Base-by-base conservation (phyloP, 1,284 basidiomycete species). In the Blastosporella zonata region DNA sequence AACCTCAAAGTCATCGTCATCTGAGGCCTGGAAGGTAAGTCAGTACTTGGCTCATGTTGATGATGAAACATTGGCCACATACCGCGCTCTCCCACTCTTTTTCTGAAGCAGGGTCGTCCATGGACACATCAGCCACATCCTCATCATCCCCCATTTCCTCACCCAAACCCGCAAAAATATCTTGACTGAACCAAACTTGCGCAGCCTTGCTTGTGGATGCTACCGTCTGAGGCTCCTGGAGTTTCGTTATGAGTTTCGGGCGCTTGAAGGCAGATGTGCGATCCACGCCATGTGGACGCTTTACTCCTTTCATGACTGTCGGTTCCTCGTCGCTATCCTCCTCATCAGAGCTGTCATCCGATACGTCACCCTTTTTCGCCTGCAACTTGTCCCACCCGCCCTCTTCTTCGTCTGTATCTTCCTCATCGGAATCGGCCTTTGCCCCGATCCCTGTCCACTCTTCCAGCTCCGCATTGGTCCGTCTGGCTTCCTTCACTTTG, bases 121-220 rank as follows among this genome's bases (percentile, higher is more conserved):
- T 47, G 47, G 29, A 48, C 49, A 41, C 53, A 36, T 52, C 48
- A 18, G 54, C 54, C 25, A 49, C 46, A 18, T 55, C 51, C 52
- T 81, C 79, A 27, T 59, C 59, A 10, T 62, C 71, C 36, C 78
- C 74, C 9, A 63, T 6, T 8, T 45, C 49, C 23, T 77, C 75
- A 22, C 81, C 82, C 6, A 91, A 63, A n/a, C 79, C 88, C 51
- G 84, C 79, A 75, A 99, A 99, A 42, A 97, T 70, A 43, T 90
- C 87, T 67, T 98, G 97, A 61, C 93, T 90, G 68, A 99, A 99
- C 97, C 97, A 99, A 17, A 98, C 59, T 56, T 80, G 72, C 0
- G 84, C 70, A 29, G 76, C 73, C 37, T 74, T 73, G 55, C 74
- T 82, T 8, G 67, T 58, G n/a, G 68, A 59, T 1, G 66, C 55